Conservation (phyloP, 225 moss, liverwort and hornwort genomes). For the Lunularia cruciata region DNA sequence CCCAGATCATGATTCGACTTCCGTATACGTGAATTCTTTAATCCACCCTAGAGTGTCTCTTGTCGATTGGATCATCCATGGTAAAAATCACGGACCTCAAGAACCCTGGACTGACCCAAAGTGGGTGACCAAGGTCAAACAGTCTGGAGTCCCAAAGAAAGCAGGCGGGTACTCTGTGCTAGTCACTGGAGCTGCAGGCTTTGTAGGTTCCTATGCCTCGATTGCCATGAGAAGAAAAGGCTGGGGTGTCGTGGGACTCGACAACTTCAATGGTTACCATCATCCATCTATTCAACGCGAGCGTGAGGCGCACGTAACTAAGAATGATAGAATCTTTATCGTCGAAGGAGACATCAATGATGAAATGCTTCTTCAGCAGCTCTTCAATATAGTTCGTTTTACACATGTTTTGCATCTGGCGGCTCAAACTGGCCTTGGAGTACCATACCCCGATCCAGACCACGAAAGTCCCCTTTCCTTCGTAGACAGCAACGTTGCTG, state of each 20-base stretch:
- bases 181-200: slow-evolving; percentile 2
- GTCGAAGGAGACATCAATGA: neutral
- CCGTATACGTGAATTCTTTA: neutral
- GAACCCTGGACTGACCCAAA: neutral
- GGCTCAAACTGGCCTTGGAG: neutral
- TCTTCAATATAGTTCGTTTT: neutral
- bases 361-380: neutral
- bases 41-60: no score
- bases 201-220: neutral
- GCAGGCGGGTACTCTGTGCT: neutral
- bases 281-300: neutral
- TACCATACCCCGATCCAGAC: neutral
- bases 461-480: slow-evolving; percentile 20
- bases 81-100: no score
- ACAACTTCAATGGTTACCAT: slow-evolving; percentile 1
- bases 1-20: neutral
- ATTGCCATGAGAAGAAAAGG: neutral
- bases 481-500: slow-evolving; percentile 32
- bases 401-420: neutral
- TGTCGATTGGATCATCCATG: neutral
- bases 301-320: neutral
- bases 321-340: neutral
- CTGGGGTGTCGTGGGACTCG: neutral
- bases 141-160: neutral
- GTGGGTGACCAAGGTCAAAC: neutral